Conservation (phyloP, 768 basidiomycete genomes). For the Tricholoma sp. region DNA sequence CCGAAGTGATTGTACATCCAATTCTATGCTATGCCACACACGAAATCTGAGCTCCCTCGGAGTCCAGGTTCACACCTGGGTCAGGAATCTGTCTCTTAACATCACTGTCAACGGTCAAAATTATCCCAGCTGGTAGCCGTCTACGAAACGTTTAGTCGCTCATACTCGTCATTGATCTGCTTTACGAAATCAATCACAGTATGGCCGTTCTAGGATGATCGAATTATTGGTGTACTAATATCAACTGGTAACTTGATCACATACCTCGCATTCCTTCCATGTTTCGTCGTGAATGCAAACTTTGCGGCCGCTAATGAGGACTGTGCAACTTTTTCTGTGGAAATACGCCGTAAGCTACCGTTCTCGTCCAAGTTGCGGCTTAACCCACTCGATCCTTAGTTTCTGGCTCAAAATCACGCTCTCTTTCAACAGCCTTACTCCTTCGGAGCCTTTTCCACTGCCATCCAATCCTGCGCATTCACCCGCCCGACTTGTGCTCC, state of each 20-base stretch:
- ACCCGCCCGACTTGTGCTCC: conserved; percentile 54
- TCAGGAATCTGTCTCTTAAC: neutral
- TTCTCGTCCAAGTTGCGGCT: neutral
- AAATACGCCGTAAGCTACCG: conserved; percentile 3
- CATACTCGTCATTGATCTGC: conserved; percentile 73
- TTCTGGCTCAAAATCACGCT: conserved; percentile 43
- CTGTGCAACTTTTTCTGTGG: conserved; percentile 78
- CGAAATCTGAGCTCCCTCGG: neutral
- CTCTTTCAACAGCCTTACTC: conserved; percentile 55
- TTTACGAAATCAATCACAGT: conserved; percentile 65
- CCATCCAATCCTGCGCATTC: conserved; percentile 59
- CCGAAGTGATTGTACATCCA: neutral
- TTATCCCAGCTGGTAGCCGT: neutral
- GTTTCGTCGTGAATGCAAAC: conserved; percentile 73
- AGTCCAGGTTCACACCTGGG: neutral
- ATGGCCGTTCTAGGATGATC: conserved; percentile 61
- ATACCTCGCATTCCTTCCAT: conserved; percentile 79
- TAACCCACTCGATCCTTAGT: conserved; percentile 52
- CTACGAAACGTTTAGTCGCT: conserved; percentile 45
- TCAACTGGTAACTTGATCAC: conserved; percentile 1
- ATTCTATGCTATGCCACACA: neutral
- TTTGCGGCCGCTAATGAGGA: conserved; percentile 63
- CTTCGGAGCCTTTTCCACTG: conserved; percentile 59
- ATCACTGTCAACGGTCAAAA: neutral
- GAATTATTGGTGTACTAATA: neutral